Evolutionary conservation across 352 stramenopile genomes (phyloP), one percentile per base, ranked within the genome.

Genomic region (Phytopythium oedochilum): DNA sequence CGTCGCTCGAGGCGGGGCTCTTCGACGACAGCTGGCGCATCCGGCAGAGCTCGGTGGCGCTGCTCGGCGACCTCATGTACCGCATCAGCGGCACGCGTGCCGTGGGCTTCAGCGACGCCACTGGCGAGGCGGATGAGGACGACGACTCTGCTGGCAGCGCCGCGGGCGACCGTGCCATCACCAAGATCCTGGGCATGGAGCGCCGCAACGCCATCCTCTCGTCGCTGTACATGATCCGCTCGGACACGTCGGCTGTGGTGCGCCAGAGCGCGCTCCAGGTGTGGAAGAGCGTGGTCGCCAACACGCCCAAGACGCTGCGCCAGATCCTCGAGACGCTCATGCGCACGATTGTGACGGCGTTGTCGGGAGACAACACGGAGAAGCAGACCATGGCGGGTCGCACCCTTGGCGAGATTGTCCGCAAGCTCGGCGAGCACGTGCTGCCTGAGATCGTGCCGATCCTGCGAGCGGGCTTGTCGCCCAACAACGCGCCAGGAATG

Each of bases 231-330:
- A 96, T 99, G 66, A 95, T 98, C 58, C 88, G 97, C 47, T 98
- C 91, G 48, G 98, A 99, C 71, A 98, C 89, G 32, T 96, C 90
- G 43, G 83, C 93, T 12, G 84, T 98, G 14, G 98, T 99, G 59
- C 93, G 97, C 17, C 96, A 99, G 67, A 94, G 80, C 55, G 95
- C 98, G 36, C 71, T 99, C 35, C 94, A 99, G 71, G 85, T 96
- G 20, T 99, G 97, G 97, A 99, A 99, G 86, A 99, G 95, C 59
- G 92, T 99, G 26, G 97, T 99, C 5, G 71, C 78, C 40, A 99
- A 98, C 77, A 99, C 97, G 25, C 96, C 96, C 6, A 94, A 93
- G 71, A 98, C 96, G 6, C 71, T 99, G 56, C 88, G 94, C 62
- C 96, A 99, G 70, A 99, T 99, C 70, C 78, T 99, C 52, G 91